Evolutionary conservation across 2,329 filamentous ascomycete genomes (phyloP), one percentile per base, ranked within the genome.

Genomic region (Botrytis galanthina): DNA sequence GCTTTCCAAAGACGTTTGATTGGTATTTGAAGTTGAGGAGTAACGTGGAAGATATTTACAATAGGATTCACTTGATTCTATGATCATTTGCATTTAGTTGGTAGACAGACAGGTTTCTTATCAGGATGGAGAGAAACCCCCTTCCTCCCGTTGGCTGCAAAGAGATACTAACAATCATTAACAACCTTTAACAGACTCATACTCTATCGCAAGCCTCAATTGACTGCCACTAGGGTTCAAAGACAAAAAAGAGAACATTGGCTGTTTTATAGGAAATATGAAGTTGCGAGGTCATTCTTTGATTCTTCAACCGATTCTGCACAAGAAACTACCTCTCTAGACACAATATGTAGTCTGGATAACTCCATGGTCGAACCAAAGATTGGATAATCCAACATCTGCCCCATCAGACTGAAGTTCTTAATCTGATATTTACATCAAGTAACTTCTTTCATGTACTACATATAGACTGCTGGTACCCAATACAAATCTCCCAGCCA

Each of bases 401-500:
- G 10, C 4, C 46, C 35, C 10, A 37, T 7, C 29, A 42, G 18
- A 29, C 9, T 6, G 0, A 32, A 37, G 48, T n/a, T 1, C 26
- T 1, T 4, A 3, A 48, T 32, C 4, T 10, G 18, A 35, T 12
- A 16, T 46, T n/a, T 29, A 26, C 7, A 26, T 35, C 62, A 16
- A 64, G 4, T 7, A n/a, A 37, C 48, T 37, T 29, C 1, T 39
- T 68, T 12, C 46, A 39, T 20, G 7, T 8, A 39, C 35, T 51
- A 51, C 44, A 37, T 0, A 20, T 29, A 44, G n/a, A 44, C n/a
- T 29, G 4, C 14, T 44, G 14, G 20, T 39, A 14, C 46, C 0
- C 9, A 1, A 42, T 18, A 5, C 9, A 2, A 5, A 1, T 3
- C 29, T 26, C 1, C 16, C 8, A 51, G 9, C 29, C 1, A 12